These are phyloP conservation scores for Pyronema domesticum DNA, from an alignment of 495 filamentous ascomycete species.

Conservation along the genomic window DNA sequence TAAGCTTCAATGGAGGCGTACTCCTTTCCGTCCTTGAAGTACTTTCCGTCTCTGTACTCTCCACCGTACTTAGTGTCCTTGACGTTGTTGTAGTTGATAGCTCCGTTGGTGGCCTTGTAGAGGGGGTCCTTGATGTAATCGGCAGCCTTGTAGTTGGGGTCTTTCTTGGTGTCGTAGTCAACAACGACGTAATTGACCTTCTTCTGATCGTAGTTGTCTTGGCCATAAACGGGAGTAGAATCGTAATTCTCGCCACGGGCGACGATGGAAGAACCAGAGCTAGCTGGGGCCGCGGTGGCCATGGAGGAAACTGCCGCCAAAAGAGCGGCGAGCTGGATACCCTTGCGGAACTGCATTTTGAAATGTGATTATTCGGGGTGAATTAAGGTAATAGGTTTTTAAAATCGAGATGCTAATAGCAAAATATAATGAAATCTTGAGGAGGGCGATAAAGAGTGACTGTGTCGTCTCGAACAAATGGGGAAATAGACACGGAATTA, in stretches of 20 bases:
- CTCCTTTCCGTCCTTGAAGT: too few relatives aligned
- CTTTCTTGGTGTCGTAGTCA: background rate
- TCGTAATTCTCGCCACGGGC: background rate
- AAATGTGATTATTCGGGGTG: background rate
- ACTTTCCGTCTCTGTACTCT: too few relatives aligned
- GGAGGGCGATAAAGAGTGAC: conserved; percentile 3
- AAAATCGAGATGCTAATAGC: background rate
- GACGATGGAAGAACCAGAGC: too few relatives aligned
- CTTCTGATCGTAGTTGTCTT: background rate
- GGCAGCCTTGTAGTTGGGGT: background rate
- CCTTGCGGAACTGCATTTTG: conserved; percentile 4
- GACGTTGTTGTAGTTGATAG: too few relatives aligned
- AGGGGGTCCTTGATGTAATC: background rate
- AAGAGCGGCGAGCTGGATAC: conserved; percentile 2
- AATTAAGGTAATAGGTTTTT: background rate
- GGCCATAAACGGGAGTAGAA: background rate
- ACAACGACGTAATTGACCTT: background rate
- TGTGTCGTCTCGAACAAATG: background rate
- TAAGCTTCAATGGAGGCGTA: too few relatives aligned
- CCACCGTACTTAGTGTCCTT: too few relatives aligned
- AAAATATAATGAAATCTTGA: background rate
- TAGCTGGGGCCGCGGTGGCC: background rate
- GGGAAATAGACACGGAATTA: background rate
- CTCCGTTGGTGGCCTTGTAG: too few relatives aligned
- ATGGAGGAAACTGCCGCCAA: conserved; percentile 1